Base-by-base conservation (phyloP, 345 rosid species). In the Melaleuca alternifolia region DNA sequence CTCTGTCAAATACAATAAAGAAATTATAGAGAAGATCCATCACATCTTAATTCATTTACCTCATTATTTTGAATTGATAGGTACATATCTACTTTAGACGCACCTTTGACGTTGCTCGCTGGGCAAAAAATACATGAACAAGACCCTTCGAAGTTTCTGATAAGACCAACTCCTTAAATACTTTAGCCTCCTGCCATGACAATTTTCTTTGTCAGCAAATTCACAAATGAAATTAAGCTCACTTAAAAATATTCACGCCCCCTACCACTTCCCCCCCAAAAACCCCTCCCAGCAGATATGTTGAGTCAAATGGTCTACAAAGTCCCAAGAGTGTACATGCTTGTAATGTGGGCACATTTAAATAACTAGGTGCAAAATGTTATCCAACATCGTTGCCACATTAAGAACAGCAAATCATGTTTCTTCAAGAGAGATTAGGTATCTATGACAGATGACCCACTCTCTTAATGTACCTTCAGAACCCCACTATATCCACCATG, bases 401-500 rank as follows among this genome's bases (percentile, higher is more conserved):
- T 71, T 71, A 71, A 71, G 81, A 71, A 71, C 48, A 20, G 81
- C 48, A 71, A 71, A 71, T 71, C 5, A 13, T 33, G 81, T 71
- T 71, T 48, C 37, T 83, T 16, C 46, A 51, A 54, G 85, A 37
- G 56, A 83, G 9, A 71, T 21, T 37, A 71, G 81, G 4, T 10
- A 37, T 71, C 81, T 71, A 61, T 85, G 84, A 50, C 50, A 79
- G 30, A 18, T 56, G 16, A 14, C 56, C 62, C 88, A 87, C 9
- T 23, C 33, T 41, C 57, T 50, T 50, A 85, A 76, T 6, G 33
- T 89, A 96, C 99, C 99, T 94, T 92, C 18, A 97, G 92, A 90
- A 96, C 94, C 52, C 99, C 99, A 86, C 50, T 92, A 84, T 97
- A 95, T 88, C 99, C 99, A 89, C 99, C 99, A 91, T 97, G 98